Percentiles rank a stretch among this genome's conserved stretches.
Evolutionary conservation across 495 filamentous ascomycete genomes (phyloP).

Genomic region (Tuber indicum): DNA sequence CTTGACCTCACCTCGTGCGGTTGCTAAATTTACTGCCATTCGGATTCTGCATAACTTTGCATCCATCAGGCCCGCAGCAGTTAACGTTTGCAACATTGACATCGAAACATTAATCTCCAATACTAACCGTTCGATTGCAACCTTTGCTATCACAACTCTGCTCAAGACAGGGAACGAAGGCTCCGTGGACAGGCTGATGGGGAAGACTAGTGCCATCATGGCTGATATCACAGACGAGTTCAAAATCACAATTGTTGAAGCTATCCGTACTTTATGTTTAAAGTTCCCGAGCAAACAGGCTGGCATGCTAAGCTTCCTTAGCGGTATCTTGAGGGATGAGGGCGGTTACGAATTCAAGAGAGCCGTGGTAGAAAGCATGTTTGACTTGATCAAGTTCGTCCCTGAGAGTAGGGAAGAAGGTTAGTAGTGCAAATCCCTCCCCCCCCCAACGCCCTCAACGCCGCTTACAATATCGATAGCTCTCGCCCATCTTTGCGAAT

Average conservation of each 20-base stretch:
- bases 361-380: conserved; percentile 97
- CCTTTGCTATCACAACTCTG: conserved; percentile 94
- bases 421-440: conserved; percentile 38
- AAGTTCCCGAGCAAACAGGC: conserved; percentile 99
- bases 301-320: conserved; percentile 93
- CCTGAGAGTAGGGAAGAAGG: conserved; percentile 94
- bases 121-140: conserved; percentile 93
- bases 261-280: conserved; percentile 88
- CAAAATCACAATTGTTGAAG: conserved; percentile 98
- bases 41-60: conserved; percentile 95
- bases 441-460: conserved; percentile 7
- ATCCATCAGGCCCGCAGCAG: conserved; percentile 85
- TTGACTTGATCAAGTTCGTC: conserved; percentile 98
- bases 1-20: conserved; percentile 89
- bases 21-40: conserved; percentile 97
- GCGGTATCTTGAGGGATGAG: conserved; percentile 89
- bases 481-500: conserved; percentile 92
- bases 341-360: conserved; percentile 98
- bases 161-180: conserved; percentile 97
- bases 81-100: conserved; percentile 90
- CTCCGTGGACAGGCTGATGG: conserved; percentile 95
- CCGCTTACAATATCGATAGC: conserved; percentile 46
- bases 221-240: conserved; percentile 97
- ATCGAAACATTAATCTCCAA: conserved; percentile 95
- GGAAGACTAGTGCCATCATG: conserved; percentile 97